Conservation (phyloP, 2,329 filamentous ascomycete species). For the Xylariaceae sp. region DNA sequence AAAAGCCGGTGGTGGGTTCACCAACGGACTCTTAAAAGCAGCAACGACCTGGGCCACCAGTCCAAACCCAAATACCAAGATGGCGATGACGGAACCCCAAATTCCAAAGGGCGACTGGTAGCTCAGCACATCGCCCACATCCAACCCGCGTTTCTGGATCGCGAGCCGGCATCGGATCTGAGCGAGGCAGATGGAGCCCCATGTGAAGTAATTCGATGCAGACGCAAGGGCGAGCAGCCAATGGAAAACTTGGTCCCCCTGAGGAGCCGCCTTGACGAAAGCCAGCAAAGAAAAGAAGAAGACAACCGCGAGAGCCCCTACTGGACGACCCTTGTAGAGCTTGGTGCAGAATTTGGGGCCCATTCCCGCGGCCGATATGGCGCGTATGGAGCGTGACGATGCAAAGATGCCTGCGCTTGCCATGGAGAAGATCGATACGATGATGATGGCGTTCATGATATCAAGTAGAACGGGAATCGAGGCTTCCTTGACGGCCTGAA, state of each 20-base stretch:
- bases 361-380: conserved; percentile 32
- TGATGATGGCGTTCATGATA: conserved; percentile 33
- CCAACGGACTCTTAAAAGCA: conserved; percentile 13
- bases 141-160: conserved; percentile 33
- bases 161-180: conserved; percentile 42
- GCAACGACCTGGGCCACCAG: conserved; percentile 27
- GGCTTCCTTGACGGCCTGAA: conserved; percentile 10
- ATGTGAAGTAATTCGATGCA: conserved; percentile 43
- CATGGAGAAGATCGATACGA: conserved; percentile 32
- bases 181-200: conserved; percentile 41
- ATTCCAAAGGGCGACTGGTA: conserved; percentile 21
- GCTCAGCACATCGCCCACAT: conserved; percentile 25
- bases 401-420: conserved; percentile 38
- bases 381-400: conserved; percentile 32
- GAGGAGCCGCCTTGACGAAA: conserved; percentile 36
- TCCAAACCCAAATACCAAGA: conserved; percentile 25
- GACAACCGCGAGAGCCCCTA: conserved; percentile 35
- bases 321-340: conserved; percentile 36
- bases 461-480: conserved; percentile 21
- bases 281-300: conserved; percentile 37
- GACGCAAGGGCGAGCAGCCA: conserved; percentile 45
- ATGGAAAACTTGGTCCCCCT: conserved; percentile 35
- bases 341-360: conserved; percentile 25
- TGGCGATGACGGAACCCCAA: conserved; percentile 17
- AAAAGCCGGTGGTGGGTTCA: conserved; percentile 10